A percentile compares a stretch with the other conserved stretches of the same genome.
These are phyloP conservation scores for Ciborinia camelliae DNA, from an alignment of 2,329 filamentous ascomycete genomes.

Conservation along the genomic window DNA sequence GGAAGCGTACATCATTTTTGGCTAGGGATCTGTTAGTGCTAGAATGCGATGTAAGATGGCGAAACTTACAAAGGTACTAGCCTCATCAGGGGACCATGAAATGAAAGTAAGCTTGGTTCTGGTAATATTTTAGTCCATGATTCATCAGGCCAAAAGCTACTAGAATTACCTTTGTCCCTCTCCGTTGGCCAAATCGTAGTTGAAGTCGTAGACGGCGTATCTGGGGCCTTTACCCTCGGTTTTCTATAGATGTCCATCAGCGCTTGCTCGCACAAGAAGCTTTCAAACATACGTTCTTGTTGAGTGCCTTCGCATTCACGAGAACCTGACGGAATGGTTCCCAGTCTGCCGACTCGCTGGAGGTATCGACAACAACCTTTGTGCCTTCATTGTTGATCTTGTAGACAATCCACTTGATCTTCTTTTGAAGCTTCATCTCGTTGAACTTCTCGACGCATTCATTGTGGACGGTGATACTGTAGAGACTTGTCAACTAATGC, in stretches of 20 bases:
- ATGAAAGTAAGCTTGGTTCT: slow-evolving; percentile 79
- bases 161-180: slow-evolving; percentile 64
- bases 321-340: slow-evolving; percentile 74
- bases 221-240: slow-evolving; percentile 64
- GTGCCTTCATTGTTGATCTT: slow-evolving; percentile 82
- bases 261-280: background rate
- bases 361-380: slow-evolving; percentile 76
- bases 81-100: slow-evolving; percentile 78
- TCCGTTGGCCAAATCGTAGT: slow-evolving; percentile 68
- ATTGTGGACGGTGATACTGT: slow-evolving; percentile 66
- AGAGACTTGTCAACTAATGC: slow-evolving; percentile 20
- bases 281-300: slow-evolving; percentile 54
- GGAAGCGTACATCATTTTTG: slow-evolving; percentile 87
- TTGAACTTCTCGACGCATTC: slow-evolving; percentile 73
- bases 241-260: slow-evolving; percentile 44
- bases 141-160: slow-evolving; percentile 24
- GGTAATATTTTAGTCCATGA: slow-evolving; percentile 25
- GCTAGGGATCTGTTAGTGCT: slow-evolving; percentile 44
- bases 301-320: slow-evolving; percentile 68
- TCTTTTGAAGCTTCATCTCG: slow-evolving; percentile 78
- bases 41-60: no score
- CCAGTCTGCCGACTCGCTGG: slow-evolving; percentile 64
- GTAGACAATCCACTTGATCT: slow-evolving; percentile 83
- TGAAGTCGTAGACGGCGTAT: slow-evolving; percentile 83
- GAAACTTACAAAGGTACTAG: slow-evolving; percentile 57